Percentiles rank a stretch among this genome's conserved stretches.
phyloP scores from a whole-genome alignment of 306 rosid genomes.

The Cajanus cajan region DNA sequence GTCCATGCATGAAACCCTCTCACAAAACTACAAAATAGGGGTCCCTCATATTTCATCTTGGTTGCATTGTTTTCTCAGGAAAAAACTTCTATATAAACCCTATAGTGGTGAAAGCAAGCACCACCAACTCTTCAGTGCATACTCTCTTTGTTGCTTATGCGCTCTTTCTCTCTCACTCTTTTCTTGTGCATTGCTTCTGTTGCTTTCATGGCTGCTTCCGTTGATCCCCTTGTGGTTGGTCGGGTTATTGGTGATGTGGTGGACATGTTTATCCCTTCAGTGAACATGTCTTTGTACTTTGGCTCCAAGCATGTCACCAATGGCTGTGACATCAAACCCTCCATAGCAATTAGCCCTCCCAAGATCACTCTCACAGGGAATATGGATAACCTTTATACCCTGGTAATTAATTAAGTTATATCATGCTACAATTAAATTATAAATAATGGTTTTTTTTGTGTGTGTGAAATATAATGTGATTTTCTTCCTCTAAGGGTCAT shows the following conservation, averaged over 20 bases:
- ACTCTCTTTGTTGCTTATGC: background rate
- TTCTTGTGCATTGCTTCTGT: background rate
- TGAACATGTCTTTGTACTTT: constrained; percentile 65
- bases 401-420: constrained; percentile 28
- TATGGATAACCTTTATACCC: constrained; percentile 62
- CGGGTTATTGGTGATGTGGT: constrained; percentile 86
- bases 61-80: background rate
- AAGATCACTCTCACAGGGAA: constrained; percentile 55
- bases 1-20: constrained; percentile 43
- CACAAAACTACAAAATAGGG: background rate
- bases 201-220: constrained; percentile 56
- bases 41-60: background rate
- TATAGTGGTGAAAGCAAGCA: background rate
- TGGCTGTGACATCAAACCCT: constrained; percentile 87
- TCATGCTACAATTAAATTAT: background rate
- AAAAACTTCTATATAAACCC: constrained; percentile 40
- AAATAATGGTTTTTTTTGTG: no score
- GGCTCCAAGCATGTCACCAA: constrained; percentile 76
- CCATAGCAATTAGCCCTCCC: constrained; percentile 58
- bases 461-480: no score
- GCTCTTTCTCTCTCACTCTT: background rate
- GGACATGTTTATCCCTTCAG: constrained; percentile 75
- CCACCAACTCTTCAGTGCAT: background rate
- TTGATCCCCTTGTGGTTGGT: constrained; percentile 84
- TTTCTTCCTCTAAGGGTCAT: no score